Percentiles rank a stretch among this genome's conserved stretches.
phyloP scores from a whole-genome alignment of 768 basidiomycete species.

The Agaricus blazei region DNA sequence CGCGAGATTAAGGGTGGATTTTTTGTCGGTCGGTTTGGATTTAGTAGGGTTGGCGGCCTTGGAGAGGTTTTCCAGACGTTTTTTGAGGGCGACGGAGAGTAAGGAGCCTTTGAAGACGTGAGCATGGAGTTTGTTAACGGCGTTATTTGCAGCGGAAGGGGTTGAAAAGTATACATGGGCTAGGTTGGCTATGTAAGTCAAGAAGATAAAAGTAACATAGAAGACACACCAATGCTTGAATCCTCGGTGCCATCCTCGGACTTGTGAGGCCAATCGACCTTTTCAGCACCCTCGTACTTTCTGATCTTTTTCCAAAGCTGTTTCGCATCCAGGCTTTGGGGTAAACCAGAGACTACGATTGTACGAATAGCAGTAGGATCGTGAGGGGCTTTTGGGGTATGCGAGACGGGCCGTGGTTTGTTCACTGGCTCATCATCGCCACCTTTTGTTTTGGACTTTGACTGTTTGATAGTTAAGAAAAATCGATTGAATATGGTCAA shows the following conservation, averaged over 20 bases:
- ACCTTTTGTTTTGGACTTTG: conserved; percentile 30
- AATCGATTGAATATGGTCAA: neutral
- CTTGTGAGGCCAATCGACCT: conserved; percentile 64
- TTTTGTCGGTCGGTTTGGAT: conserved; percentile 14
- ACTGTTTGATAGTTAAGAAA: neutral
- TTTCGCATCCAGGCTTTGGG: conserved; percentile 56
- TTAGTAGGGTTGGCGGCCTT: conserved; percentile 31
- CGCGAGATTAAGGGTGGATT: conserved; percentile 23
- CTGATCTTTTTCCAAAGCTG: conserved; percentile 81
- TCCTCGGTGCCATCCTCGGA: conserved; percentile 41
- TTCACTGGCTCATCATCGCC: conserved; percentile 30
- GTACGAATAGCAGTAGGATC: conserved; percentile 87
- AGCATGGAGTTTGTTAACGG: conserved; percentile 79
- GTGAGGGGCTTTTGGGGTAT: conserved; percentile 30
- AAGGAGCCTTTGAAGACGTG: conserved; percentile 88
- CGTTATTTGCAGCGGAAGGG: conserved; percentile 61
- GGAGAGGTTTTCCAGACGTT: conserved; percentile 65
- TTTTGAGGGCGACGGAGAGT: conserved; percentile 86
- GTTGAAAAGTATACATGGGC: conserved; percentile 74
- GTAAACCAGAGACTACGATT: conserved; percentile 70
- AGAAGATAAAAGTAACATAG: neutral
- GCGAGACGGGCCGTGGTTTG: conserved; percentile 32
- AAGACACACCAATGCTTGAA: conserved; percentile 41
- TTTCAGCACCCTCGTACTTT: conserved; percentile 74
- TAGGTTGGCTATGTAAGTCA: conserved; percentile 15